Percentiles rank a stretch among this genome's conserved stretches.
Conservation (phyloP, 108 stramenopile species). For the Nitzschia putrida region DNA sequence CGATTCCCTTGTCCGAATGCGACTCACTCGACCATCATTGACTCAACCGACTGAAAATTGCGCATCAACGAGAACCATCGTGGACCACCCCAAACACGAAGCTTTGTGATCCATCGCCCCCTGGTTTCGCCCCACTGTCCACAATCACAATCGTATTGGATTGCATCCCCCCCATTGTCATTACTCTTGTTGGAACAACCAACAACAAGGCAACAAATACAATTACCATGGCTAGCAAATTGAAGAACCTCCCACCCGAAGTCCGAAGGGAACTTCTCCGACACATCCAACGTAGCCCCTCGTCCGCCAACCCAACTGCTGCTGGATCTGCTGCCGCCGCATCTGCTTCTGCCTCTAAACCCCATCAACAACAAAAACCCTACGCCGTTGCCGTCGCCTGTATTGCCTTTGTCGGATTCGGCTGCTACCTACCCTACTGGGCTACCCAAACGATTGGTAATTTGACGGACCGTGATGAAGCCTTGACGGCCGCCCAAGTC, state of each 20-base stretch:
- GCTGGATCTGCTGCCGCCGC: neutral
- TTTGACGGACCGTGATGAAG: constrained; percentile 53
- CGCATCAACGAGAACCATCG: too few relatives aligned
- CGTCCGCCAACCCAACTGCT: constrained; percentile 4
- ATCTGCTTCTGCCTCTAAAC: neutral
- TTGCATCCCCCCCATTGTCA: neutral
- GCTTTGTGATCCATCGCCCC: too few relatives aligned
- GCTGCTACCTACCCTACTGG: constrained; percentile 46
- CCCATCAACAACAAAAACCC: neutral
- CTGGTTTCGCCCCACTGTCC: neutral
- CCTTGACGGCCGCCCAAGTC: constrained; percentile 63
- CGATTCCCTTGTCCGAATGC: too few relatives aligned
- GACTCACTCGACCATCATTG: too few relatives aligned
- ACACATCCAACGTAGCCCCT: constrained; percentile 49
- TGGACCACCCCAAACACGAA: too few relatives aligned
- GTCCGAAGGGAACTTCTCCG: constrained; percentile 67
- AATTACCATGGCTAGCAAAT: constrained; percentile 20
- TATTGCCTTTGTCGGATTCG: constrained; percentile 29
- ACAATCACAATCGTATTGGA: neutral
- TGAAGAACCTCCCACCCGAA: constrained; percentile 71
- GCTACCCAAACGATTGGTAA: constrained; percentile 49
- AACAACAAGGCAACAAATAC: too few relatives aligned
- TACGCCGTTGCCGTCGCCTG: constrained; percentile 6
- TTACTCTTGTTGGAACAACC: neutral
- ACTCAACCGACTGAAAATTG: too few relatives aligned